Conservation (phyloP, 2,329 filamentous ascomycete genomes). For the Sporothrix variecibatus region DNA sequence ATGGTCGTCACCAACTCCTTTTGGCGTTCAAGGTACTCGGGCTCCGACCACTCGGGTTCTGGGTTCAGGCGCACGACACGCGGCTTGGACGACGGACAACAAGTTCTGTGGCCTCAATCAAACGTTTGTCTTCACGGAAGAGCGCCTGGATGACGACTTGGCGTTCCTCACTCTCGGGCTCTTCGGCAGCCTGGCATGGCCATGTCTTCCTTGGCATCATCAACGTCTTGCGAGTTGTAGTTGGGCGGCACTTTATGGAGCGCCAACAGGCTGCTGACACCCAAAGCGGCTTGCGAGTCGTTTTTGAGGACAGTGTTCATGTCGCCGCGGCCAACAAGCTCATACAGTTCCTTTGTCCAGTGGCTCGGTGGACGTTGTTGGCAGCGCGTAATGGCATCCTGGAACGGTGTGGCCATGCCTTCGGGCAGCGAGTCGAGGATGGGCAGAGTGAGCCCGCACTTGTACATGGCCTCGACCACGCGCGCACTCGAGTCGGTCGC, state of each 20-base stretch:
- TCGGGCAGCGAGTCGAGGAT: conserved; percentile 84
- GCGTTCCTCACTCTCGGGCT: conserved; percentile 79
- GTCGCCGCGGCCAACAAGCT: conserved; percentile 79
- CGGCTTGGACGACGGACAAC: conserved; percentile 82
- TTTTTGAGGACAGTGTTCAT: conserved; percentile 66
- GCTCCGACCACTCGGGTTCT: conserved; percentile 77
- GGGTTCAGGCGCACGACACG: conserved; percentile 76
- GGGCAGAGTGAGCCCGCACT: conserved; percentile 65
- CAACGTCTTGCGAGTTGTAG: conserved; percentile 47
- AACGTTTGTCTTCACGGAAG: conserved; percentile 87
- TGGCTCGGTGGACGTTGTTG: conserved; percentile 77
- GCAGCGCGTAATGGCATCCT: conserved; percentile 81
- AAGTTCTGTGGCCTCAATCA: conserved; percentile 84
- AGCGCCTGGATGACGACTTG: conserved; percentile 81
- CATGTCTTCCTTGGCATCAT: conserved; percentile 63
- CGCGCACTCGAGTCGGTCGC: conserved; percentile 56
- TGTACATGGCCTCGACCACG: conserved; percentile 72
- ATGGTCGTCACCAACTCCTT: conserved; percentile 86
- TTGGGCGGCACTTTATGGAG: conserved; percentile 2
- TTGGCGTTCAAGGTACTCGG: conserved; percentile 86
- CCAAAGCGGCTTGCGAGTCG: conserved; percentile 41
- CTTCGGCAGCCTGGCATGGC: conserved; percentile 66
- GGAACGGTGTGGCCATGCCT: conserved; percentile 75
- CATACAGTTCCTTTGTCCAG: conserved; percentile 72
- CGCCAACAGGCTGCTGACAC: background rate